Evolutionary conservation across 2,329 filamentous ascomycete species (phyloP), one percentile per base, ranked within the genome.

Genomic region (Xenosphaeropsis pyriputrescens): DNA sequence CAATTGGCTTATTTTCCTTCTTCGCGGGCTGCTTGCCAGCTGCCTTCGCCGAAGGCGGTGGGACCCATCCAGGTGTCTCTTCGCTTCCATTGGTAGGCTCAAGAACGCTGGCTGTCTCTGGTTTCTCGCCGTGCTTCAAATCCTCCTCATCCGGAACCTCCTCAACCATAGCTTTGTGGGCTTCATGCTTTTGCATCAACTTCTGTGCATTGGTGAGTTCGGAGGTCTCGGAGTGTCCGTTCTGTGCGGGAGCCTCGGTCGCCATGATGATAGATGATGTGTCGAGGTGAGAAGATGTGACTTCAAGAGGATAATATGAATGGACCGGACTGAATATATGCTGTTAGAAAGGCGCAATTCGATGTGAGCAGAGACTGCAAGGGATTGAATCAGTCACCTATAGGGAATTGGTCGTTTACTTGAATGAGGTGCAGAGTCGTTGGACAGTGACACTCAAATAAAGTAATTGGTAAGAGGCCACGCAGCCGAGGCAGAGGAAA

Each of bases 111-210:
- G 49, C 50, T 38, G 54, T 53, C 34, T 57, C 61, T 39, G 63
- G 71, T 37, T 62, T 68, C 39, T 68, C 64, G 50, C 71, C 63
- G 60, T 71, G 63, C 46, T 64, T 62, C 45, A 77, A 58, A 32
- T 93, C 84, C 57, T 91, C 85, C 58, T 93, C 85, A 53, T 94
- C 86, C 18, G 71, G 68, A 30, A 72, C 76, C 35, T 94, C 85
- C 59, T 94, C 86, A 46, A 94, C 70, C 17, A 78, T 86, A 46
- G 72, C 71, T 51, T 75, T 69, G 57, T 55, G 61, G 42, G 58
- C 56, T 48, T 61, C 59, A 49, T 83, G 79, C 58, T 75, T 70
- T 53, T 77, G 67, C 52, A 75, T 67, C 44, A 83, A 70, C 62
- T 68, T 70, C 59, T 79, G 72, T 9, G 51, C 51, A 34, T 48